Base-by-base conservation (phyloP, 345 rosid genomes). In the Eutrema yunnanense region DNA sequence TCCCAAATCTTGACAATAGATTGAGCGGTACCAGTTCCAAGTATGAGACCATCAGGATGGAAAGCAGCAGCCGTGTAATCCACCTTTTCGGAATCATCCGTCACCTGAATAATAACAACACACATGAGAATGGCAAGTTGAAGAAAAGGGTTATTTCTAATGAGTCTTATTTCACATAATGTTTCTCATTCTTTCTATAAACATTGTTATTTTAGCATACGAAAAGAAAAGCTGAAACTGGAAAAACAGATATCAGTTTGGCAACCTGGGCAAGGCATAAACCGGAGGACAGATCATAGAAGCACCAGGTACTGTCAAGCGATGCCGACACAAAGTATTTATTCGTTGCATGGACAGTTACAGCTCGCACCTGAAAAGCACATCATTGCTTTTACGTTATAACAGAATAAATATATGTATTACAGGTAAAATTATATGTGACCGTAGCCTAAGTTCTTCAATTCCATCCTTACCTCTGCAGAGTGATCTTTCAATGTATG, bases 41-140 rank as follows among this genome's bases (percentile, higher is more conserved):
- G 97, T 79, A 95, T 95, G 71, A 95, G 99, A 77, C 99, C 99
- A 72, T 95, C 99, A 0, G 98, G 98, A 90, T 95, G 99, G 79
- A 95, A 95, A 65, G 97, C 92, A 9, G 98, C 94, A 74, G 99
- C 87, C n/a, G 99, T 92, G 78, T 88, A 96, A 68, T 90, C 96
- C 69, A 82, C 90, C 51, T 81, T 79, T 4, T 73, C 79, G 16
- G 91, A 82, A 54, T 69, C 67, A 68, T 88, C 96, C 22, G 83
- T 72, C 68, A 92, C 98, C 98, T 95, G 86, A 82, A 81, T 57
- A 76, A 75, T 12, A 2, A 53, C 64, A 63, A 38, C 43, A 72
- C 59, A 26, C 9, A 32, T 49, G 75, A 64, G 36, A 69, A 76
- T 32, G 38, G 5, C 29, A 16, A 6, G 8, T n/a, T 16, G 4